phyloP scores from a whole-genome alignment of 108 stramenopile species.

The Skeletonema potamos region DNA sequence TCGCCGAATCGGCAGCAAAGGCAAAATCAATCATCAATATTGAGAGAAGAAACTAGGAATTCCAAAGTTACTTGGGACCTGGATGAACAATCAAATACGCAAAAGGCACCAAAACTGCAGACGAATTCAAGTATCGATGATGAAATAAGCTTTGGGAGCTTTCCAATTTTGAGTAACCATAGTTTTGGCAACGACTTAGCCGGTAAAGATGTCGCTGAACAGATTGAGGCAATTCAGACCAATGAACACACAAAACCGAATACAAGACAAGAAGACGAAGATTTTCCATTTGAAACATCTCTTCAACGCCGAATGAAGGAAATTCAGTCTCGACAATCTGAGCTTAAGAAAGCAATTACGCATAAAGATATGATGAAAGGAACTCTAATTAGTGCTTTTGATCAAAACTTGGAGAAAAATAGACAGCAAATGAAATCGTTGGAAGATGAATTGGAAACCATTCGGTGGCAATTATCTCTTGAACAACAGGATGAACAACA shows the following conservation, averaged over 20 bases:
- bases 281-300: slow-evolving; percentile 8
- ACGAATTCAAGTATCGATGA: slow-evolving; percentile 1
- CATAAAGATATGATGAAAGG: slow-evolving; percentile 39
- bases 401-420: slow-evolving; percentile 30
- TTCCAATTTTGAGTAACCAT: slow-evolving; percentile 32
- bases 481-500: slow-evolving; percentile 1
- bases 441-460: slow-evolving; percentile 20
- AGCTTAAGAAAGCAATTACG: slow-evolving; percentile 11
- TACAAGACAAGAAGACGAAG: neutral
- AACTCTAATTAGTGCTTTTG: slow-evolving; percentile 34
- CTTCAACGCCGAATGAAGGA: slow-evolving; percentile 29
- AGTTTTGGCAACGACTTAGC: slow-evolving; percentile 16
- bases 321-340: slow-evolving; percentile 15
- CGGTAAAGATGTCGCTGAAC: neutral
- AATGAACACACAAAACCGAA: neutral
- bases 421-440: slow-evolving; percentile 4
- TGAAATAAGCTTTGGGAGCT: slow-evolving; percentile 38
- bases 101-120: neutral
- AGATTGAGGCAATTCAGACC: neutral
- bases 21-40: neutral
- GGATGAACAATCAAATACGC: neutral
- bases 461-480: slow-evolving; percentile 29
- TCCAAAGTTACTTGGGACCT: neutral
- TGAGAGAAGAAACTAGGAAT: neutral
- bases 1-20: neutral